Evolutionary conservation across 257 asterid genomes (phyloP), one percentile per base, ranked within the genome.

Genomic region (Solanum tarapatanum): DNA sequence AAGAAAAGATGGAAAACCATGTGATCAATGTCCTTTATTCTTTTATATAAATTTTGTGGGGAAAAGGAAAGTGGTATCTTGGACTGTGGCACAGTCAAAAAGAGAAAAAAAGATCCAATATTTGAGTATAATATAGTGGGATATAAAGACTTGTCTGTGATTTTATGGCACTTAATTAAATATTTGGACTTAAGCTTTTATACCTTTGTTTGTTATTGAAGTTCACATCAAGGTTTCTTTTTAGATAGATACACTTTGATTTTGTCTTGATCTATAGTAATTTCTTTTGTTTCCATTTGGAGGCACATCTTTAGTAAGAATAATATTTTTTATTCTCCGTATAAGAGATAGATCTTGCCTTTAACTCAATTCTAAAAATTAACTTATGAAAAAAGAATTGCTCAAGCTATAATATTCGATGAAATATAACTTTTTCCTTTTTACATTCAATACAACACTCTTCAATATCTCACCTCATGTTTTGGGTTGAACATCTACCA

Each of bases 41-140:
- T 69, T 60, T 79, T 87, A 1, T 68, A 16, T 24, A 24, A 28
- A 74, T 32, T 26, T 90, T 32, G 79, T 87, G 87, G 88, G 87
- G 88, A 86, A 86, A 88, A 82, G 89, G 84, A 86, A 93, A 88
- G 95, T 88, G 72, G 84, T 85, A 90, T 91, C 90, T 91, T 91
- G 97, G 92, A 93, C 89, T 93, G 75, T 70, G 88, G 86, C 51
- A 7, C 88, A 88, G 97, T 95, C 94, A 95, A 92, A 92, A 91
- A 89, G 91, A 86, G 66, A 69, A 88, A 86, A 60, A 35, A 10
- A 13, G 64, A 17, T 80, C 28, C 28, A 48, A 45, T 45, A 8
- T 80, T 80, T 48, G 3, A 28, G 43, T 80, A 28, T 48, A 48
- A 28, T 80, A 48, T 45, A 16, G 69, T 30, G 41, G 85, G n/a